Base-by-base conservation (phyloP, 1,139 yeast species). In the Schizosaccharomyces versatilis region DNA sequence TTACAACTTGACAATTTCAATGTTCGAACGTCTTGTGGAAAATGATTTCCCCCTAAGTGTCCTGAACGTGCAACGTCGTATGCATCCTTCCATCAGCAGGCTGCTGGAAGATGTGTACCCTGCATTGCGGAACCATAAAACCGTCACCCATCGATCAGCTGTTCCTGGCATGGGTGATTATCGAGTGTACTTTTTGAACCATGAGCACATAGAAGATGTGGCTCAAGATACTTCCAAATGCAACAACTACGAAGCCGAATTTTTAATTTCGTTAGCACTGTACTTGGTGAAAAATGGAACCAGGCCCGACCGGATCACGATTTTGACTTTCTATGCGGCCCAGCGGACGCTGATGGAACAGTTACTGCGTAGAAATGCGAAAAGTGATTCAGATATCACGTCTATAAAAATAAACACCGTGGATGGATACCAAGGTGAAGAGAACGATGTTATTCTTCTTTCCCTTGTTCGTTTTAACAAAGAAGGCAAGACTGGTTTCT, bases 351-450 rank as follows among this genome's bases (percentile, higher is more conserved):
- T 19, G 12, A 44, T 44, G 32, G 49, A 44, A 6, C 12, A 32
- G n/a, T 9, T 44, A 14, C 9, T 44, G 10, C 12, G 6, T 14
- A 14, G 32, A 6, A 24, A 32, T 17, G 8, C 32, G 19, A 44
- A 17, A 14, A 44, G 38, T 5, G 19, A 32, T 19, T 19, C 19
- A 44, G 36, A 44, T 17, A 24, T 17, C 38, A 80, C 81, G 40
- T 73, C 73, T 2, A 67, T 90, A 53, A 95, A 84, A 62, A 79
- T 84, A 51, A 81, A 88, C 48, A 82, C 88, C 0, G 86, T 85
- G 12, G 86, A 84, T 67, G 94, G 93, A 17, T 86, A 82, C 63
- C 96, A 86, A 67, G 96, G 96, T 0, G 72, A 94, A 57, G 96
- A 86, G 64, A 86, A 86, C 63, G 93, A 85, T 58, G 79, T 84